Evolutionary conservation across 169 alveolate species (phyloP).

Genomic region (Eimeria mitis): DNA sequence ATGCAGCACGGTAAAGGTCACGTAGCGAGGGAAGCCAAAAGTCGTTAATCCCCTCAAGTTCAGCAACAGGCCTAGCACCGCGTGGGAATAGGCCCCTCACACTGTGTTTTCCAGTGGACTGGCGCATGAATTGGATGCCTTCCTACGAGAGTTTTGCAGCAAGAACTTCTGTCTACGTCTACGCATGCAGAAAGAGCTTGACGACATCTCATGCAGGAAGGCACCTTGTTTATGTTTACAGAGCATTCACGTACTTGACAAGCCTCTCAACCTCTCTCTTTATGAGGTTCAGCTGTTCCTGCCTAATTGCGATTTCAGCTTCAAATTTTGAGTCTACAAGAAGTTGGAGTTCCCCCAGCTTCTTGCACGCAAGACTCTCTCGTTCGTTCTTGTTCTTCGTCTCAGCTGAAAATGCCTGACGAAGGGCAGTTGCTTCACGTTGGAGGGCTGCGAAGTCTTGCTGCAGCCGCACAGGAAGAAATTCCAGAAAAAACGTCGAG

Average conservation of each 20-base stretch:
- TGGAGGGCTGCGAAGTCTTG: constrained; percentile 74
- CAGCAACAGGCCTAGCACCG: not conserved
- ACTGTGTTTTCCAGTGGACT: not conserved
- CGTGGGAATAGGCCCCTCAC: not conserved
- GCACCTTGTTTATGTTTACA: not conserved
- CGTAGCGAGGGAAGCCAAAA: not conserved
- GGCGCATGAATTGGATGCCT: not conserved
- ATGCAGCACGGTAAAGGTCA: not conserved
- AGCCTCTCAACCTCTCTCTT: constrained; percentile 78
- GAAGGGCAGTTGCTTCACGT: constrained; percentile 68
- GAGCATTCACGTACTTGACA: constrained; percentile 33
- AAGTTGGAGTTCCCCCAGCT: constrained; percentile 77
- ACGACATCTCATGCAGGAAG: not conserved
- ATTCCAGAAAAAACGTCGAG: not conserved
- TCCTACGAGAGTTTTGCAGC: not conserved
- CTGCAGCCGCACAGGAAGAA: constrained; percentile 33
- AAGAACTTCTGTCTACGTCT: not conserved
- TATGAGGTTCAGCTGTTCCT: constrained; percentile 82
- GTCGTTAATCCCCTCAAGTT: not conserved
- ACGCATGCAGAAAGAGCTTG: not conserved
- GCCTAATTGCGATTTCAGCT: constrained; percentile 80
- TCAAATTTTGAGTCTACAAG: constrained; percentile 77
- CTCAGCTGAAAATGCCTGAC: constrained; percentile 70
- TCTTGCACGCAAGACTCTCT: constrained; percentile 61
- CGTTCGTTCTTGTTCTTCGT: constrained; percentile 55